phyloP scores from a whole-genome alignment of 768 basidiomycete genomes.

The Phanerodontia chrysosporium region DNA sequence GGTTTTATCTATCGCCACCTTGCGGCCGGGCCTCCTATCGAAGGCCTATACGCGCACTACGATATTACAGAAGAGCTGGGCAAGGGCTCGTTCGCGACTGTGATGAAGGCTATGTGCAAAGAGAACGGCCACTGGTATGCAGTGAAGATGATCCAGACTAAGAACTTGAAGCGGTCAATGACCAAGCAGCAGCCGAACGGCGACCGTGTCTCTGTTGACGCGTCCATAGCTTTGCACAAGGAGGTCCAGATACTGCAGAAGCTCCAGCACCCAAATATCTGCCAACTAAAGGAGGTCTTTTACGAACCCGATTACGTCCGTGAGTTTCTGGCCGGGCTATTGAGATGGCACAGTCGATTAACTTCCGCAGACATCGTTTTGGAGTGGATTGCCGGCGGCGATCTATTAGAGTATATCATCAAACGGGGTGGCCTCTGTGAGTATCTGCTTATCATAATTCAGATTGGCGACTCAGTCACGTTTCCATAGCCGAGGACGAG shows the following conservation, averaged over 20 bases:
- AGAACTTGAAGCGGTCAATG: conserved; percentile 31
- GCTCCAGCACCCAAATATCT: conserved; percentile 80
- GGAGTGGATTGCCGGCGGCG: conserved; percentile 85
- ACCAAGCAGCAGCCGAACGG: background rate
- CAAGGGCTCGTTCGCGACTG: conserved; percentile 88
- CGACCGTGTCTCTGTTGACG: conserved; percentile 54
- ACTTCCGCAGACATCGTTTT: conserved; percentile 64
- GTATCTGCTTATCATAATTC: conserved; percentile 21
- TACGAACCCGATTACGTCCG: conserved; percentile 58
- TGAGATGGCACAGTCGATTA: conserved; percentile 25
- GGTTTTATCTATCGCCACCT: conserved; percentile 72
- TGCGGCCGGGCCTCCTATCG: conserved; percentile 43
- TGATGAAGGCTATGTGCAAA: conserved; percentile 75
- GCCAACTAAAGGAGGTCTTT: conserved; percentile 73
- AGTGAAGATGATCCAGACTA: conserved; percentile 78
- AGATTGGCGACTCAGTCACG: background rate
- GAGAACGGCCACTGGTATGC: conserved; percentile 73
- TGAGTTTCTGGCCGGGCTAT: conserved; percentile 33
- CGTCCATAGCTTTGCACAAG: conserved; percentile 3
- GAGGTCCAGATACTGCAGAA: conserved; percentile 58
- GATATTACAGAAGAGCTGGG: conserved; percentile 73
- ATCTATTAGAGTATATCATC: conserved; percentile 79
- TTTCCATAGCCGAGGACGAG: conserved; percentile 43
- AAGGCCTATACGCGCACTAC: conserved; percentile 61
- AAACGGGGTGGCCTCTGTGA: conserved; percentile 55